These are phyloP conservation scores for Monosporascus sp. DNA, from an alignment of 2,329 filamentous ascomycete species.

Conservation along the genomic window DNA sequence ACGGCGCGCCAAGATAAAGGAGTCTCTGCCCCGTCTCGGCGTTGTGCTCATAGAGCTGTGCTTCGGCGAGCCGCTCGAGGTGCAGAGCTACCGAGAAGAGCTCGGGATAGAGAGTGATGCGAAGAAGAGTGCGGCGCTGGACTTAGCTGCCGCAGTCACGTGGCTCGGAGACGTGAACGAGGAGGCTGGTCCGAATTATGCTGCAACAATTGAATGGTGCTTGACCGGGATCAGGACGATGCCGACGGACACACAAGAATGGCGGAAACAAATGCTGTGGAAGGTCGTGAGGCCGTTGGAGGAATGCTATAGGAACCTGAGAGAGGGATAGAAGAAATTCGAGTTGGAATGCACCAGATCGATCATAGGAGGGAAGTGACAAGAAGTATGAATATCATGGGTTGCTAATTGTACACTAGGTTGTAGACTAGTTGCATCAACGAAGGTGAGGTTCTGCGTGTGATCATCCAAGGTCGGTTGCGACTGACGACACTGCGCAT, in stretches of 20 bases:
- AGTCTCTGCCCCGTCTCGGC: conserved; percentile 9
- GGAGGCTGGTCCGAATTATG: conserved; percentile 10
- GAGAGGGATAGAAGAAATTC: too few relatives aligned
- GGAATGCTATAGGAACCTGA: not conserved
- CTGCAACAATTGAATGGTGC: conserved; percentile 6
- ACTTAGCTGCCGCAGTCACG: conserved; percentile 10
- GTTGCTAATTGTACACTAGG: too few relatives aligned
- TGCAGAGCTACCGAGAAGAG: conserved; percentile 3
- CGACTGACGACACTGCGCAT: too few relatives aligned
- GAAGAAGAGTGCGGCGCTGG: conserved; percentile 4
- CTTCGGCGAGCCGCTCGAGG: conserved; percentile 10
- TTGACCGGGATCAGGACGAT: not conserved
- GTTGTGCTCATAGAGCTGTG: conserved; percentile 19
- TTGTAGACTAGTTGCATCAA: too few relatives aligned
- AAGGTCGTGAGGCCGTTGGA: conserved; percentile 12
- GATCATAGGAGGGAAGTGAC: too few relatives aligned
- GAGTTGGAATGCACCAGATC: too few relatives aligned
- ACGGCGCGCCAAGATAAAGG: not conserved
- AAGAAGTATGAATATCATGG: too few relatives aligned
- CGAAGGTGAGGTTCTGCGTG: too few relatives aligned
- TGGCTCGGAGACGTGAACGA: conserved; percentile 12
- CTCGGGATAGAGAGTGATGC: not conserved
- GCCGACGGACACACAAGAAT: conserved; percentile 1
- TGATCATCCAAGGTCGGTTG: too few relatives aligned
- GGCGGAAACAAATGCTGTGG: conserved; percentile 12